These are phyloP conservation scores for Scenedesmus sp. DNA, from an alignment of 163 green algal genomes.

Conservation along the genomic window DNA sequence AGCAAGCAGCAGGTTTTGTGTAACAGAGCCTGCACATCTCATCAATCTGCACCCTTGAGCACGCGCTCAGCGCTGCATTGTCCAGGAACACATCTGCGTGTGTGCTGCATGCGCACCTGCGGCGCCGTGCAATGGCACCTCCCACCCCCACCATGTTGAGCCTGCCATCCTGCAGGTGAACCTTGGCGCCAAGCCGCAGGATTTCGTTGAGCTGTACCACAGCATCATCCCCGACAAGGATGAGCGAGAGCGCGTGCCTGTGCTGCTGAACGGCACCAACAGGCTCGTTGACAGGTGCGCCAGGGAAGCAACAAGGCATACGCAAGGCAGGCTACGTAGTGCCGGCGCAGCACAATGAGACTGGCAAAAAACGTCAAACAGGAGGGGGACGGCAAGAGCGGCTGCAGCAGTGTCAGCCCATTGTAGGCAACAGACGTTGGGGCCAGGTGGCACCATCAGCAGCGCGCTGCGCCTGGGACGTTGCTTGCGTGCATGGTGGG, in stretches of 20 bases:
- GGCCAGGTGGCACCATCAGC: too few relatives aligned
- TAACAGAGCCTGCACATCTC: too few relatives aligned
- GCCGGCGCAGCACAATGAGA: too few relatives aligned
- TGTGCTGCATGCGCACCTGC: not conserved
- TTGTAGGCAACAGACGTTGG: too few relatives aligned
- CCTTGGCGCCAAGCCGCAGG: slow-evolving; percentile 36
- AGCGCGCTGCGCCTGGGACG: not conserved
- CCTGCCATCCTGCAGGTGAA: slow-evolving; percentile 21
- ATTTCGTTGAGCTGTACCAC: slow-evolving; percentile 55
- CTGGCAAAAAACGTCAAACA: too few relatives aligned
- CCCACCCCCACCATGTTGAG: not conserved
- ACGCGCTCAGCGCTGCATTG: not conserved
- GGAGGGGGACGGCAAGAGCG: too few relatives aligned
- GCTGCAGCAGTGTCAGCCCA: too few relatives aligned
- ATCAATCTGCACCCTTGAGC: too few relatives aligned
- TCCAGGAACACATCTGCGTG: not conserved
- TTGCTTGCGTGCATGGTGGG: not conserved
- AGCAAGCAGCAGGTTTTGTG: not conserved
- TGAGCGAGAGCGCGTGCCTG: slow-evolving; percentile 38
- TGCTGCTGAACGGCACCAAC: slow-evolving; percentile 48
- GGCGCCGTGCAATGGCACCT: not conserved
- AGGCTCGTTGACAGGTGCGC: slow-evolving; percentile 30
- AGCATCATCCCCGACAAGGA: slow-evolving; percentile 49
- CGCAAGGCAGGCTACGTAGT: too few relatives aligned
- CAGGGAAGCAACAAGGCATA: not conserved